These are phyloP conservation scores for Mortierella sp. DNA, from an alignment of 371 early-diverging fungal species.

Conservation along the genomic window DNA sequence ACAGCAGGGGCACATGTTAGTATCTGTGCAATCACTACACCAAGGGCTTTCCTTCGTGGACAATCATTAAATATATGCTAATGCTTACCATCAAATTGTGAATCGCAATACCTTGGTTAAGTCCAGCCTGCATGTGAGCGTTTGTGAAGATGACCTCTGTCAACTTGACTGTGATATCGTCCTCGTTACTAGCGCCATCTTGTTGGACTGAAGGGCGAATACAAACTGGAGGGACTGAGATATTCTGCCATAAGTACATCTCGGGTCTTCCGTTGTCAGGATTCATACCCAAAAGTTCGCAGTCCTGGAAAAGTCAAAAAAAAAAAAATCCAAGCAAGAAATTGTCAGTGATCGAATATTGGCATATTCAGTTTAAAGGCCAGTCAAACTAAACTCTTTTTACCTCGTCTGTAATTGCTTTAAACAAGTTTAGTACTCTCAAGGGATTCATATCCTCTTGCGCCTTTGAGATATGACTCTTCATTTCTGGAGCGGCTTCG, in stretches of 20 bases:
- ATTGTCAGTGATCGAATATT: not conserved
- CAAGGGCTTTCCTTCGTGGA: not conserved
- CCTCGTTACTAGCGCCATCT: slow-evolving; percentile 97
- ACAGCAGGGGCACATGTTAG: not conserved
- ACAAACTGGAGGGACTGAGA: slow-evolving; percentile 98
- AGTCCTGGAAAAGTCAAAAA: slow-evolving; percentile 69
- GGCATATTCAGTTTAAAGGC: no score
- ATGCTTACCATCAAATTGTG: slow-evolving; percentile 73
- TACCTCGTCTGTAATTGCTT: slow-evolving; percentile 87
- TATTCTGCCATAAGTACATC: slow-evolving; percentile 90
- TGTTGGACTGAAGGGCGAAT: slow-evolving; percentile 98
- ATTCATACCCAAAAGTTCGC: slow-evolving; percentile 95
- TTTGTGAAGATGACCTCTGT: slow-evolving; percentile 98
- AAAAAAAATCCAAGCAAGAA: not conserved
- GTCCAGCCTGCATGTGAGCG: slow-evolving; percentile 85
- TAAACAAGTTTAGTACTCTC: slow-evolving; percentile 88
- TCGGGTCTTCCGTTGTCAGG: slow-evolving; percentile 92
- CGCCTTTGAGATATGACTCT: slow-evolving; percentile 83
- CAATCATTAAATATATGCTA: not conserved
- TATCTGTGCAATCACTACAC: not conserved
- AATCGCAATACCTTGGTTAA: slow-evolving; percentile 87
- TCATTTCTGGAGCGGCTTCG: slow-evolving; percentile 80
- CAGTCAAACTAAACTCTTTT: not conserved
- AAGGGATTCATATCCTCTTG: slow-evolving; percentile 97
- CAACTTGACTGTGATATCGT: slow-evolving; percentile 98